Evolutionary conservation across 208 protist species (phyloP), one percentile per base, ranked within the genome.

Genomic region (Acanthamoeba triangularis): DNA sequence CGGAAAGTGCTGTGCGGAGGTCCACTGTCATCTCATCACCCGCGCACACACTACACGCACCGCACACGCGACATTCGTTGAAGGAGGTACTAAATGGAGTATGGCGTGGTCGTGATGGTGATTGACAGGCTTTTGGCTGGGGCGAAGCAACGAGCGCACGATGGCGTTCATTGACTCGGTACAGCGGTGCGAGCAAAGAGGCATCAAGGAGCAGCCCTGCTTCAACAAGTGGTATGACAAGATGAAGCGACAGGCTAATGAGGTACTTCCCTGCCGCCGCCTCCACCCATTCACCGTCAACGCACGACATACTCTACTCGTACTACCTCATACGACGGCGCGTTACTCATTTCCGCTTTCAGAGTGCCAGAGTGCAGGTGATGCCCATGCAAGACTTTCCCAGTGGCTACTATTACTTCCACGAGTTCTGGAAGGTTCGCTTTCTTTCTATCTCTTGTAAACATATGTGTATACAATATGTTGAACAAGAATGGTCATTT

Each of bases 121-220:
- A 7, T 69, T 3, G 3, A 0, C 33, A 41, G 80, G 80, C 10
- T 88, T 88, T 41, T 88, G 47, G 49, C 16, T 88, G 47, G 80
- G 80, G 23, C 47, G 80, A 33, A 88, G 56, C 80, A 88, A 88
- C 18, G 80, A 54, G n/a, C 28, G 23, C n/a, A 88, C 80, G 56
- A 23, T 88, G 49, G 4, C 25, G 18, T 88, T 88, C 10, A 33
- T 63, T 3, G 44, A 88, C n/a, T 88, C 41, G 14, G 80, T 88
- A 47, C 47, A 65, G 18, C 30, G 5, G 44, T 88, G 80, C 44
- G 80, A 88, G 23, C n/a, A 88, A 44, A 30, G 1, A 11, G 80
- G 80, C n/a, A 10, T 54, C 16, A 88, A 88, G 35, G 80, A 88
- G 80, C 80, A 88, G 44, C 33, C 28, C 30, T 88, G 80, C 80